A percentile compares a stretch with the other conserved stretches of the same genome.
These are phyloP conservation scores for Thecaphora thlaspeos DNA, from an alignment of 1,284 basidiomycete genomes.

Conservation along the genomic window DNA sequence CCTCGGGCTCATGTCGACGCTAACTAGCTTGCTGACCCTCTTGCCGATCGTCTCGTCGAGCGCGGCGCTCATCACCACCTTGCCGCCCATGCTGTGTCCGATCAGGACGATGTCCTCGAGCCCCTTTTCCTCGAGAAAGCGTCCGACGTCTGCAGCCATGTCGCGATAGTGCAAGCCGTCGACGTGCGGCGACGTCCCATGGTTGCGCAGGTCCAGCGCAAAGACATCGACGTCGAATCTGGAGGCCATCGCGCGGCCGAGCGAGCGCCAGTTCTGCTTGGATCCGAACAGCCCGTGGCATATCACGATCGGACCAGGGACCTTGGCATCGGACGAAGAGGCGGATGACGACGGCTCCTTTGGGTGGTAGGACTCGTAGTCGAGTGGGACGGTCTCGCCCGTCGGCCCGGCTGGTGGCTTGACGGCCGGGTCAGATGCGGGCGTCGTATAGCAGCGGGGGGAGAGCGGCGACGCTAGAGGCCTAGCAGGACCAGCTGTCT, in stretches of 20 bases:
- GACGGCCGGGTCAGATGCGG: constrained; percentile 17
- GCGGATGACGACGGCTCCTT: constrained; percentile 1
- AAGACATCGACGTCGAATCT: constrained; percentile 69
- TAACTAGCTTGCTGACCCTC: constrained; percentile 67
- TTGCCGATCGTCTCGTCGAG: constrained; percentile 48
- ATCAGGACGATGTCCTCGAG: constrained; percentile 67
- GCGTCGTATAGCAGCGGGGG: too few relatives aligned
- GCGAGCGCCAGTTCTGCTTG: constrained; percentile 75
- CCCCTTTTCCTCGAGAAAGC: constrained; percentile 60
- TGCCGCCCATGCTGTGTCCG: constrained; percentile 89
- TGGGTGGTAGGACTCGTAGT: constrained; percentile 30
- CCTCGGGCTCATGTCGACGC: constrained; percentile 77
- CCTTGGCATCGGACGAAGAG: constrained; percentile 1
- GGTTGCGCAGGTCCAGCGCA: constrained; percentile 78
- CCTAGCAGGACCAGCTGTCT: too few relatives aligned
- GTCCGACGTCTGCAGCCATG: constrained; percentile 72
- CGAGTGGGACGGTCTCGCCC: constrained; percentile 25
- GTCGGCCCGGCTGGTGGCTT: constrained; percentile 18
- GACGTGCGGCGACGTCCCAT: constrained; percentile 74
- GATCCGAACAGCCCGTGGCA: constrained; percentile 66
- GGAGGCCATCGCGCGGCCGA: constrained; percentile 68
- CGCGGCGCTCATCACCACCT: constrained; percentile 77
- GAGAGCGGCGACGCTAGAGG: too few relatives aligned
- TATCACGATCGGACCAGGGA: constrained; percentile 56
- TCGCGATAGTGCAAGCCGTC: constrained; percentile 68